These are phyloP conservation scores for Immersiella caudata DNA, from an alignment of 495 filamentous ascomycete genomes.

Conservation along the genomic window DNA sequence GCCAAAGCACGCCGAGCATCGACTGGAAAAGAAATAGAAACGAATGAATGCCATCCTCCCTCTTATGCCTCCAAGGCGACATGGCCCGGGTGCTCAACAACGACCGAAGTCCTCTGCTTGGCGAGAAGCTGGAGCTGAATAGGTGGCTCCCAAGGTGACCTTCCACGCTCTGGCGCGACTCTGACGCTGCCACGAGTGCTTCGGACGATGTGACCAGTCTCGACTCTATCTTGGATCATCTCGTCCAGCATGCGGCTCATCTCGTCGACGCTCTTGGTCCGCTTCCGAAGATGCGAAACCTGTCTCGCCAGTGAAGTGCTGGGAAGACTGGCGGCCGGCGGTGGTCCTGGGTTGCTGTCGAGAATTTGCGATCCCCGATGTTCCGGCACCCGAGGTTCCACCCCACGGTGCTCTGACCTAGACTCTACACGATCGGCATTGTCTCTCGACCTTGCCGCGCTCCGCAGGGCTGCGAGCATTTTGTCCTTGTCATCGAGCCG, in stretches of 20 bases:
- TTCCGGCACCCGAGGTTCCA: constrained; percentile 31
- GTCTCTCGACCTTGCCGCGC: constrained; percentile 82
- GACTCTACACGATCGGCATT: constrained; percentile 63
- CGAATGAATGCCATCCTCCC: neutral
- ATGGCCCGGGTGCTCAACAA: constrained; percentile 27
- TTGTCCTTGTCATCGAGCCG: constrained; percentile 93
- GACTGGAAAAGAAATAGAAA: constrained; percentile 19
- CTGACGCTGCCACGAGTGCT: constrained; percentile 60
- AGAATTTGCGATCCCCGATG: constrained; percentile 51
- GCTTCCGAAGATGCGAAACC: constrained; percentile 50
- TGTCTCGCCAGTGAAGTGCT: constrained; percentile 38
- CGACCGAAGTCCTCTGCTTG: constrained; percentile 37
- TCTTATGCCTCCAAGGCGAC: constrained; percentile 42
- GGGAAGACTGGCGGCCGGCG: constrained; percentile 41
- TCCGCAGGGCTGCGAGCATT: constrained; percentile 89
- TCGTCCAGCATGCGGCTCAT: constrained; percentile 89
- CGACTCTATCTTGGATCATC: constrained; percentile 89
- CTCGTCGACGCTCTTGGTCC: constrained; percentile 77
- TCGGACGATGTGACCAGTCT: constrained; percentile 65
- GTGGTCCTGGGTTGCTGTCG: constrained; percentile 39
- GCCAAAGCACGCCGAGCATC: constrained; percentile 6
- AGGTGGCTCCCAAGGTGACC: constrained; percentile 27
- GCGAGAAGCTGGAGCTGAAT: constrained; percentile 43
- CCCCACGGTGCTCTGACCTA: constrained; percentile 43
- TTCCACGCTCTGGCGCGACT: constrained; percentile 42